Evolutionary conservation across 257 asterid species (phyloP).

Genomic region (Petunia axillaris): DNA sequence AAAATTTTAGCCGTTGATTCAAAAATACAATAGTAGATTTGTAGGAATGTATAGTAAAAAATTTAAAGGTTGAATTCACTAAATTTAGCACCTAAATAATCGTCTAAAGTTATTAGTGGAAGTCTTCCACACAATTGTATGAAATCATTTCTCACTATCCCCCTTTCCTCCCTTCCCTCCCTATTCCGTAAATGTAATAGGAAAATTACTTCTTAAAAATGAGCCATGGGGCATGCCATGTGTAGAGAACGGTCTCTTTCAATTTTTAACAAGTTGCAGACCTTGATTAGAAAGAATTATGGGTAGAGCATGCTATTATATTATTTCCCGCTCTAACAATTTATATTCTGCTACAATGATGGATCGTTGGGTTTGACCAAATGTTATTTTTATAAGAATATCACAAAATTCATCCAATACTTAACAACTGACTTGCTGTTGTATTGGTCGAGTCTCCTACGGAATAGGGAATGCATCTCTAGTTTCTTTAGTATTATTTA

Average conservation of each 20-base stretch:
- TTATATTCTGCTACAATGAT: not conserved
- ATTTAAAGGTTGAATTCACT: too few species aligned
- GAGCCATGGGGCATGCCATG: not conserved
- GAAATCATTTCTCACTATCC: too few species aligned
- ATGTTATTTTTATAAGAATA: not conserved
- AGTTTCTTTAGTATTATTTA: not conserved
- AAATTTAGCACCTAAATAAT: too few species aligned
- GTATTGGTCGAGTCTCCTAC: conserved; percentile 7
- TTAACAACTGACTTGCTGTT: not conserved
- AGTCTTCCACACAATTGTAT: too few species aligned
- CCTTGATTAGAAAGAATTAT: not conserved
- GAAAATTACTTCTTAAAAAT: not conserved
- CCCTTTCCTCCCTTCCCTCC: too few species aligned
- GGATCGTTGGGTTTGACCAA: not conserved
- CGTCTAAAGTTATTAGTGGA: too few species aligned
- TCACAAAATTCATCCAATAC: not conserved
- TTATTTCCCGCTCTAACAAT: too few species aligned
- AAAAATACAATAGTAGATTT: too few species aligned
- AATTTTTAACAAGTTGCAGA: not conserved
- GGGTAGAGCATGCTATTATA: not conserved
- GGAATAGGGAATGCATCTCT: not conserved
- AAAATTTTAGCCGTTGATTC: too few species aligned
- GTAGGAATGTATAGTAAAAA: too few species aligned
- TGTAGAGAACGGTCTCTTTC: not conserved
- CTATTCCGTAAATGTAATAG: too few species aligned